Evolutionary conservation across 768 basidiomycete genomes (phyloP).

Genomic region (Suillus fuscotomentosus): DNA sequence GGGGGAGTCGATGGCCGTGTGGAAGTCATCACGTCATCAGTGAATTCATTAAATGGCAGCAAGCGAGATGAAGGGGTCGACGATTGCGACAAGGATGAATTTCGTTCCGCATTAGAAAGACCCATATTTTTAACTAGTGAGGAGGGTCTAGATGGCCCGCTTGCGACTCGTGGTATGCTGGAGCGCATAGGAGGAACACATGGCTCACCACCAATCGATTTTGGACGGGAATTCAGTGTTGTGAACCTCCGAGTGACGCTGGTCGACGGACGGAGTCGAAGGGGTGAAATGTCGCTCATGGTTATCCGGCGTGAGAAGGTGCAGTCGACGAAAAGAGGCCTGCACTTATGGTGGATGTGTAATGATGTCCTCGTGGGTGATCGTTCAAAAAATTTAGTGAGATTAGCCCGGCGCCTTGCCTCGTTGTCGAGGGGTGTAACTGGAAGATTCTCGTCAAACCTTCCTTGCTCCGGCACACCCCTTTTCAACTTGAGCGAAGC

Average conservation of each 20-base stretch:
- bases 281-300: conserved; percentile 33
- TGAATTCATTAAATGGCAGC: conserved; percentile 16
- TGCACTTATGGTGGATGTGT: conserved; percentile 30
- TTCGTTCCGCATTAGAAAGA: neutral
- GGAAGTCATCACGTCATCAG: conserved; percentile 21
- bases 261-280: conserved; percentile 32
- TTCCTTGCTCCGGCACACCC: conserved; percentile 8
- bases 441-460: conserved; percentile 16
- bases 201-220: conserved; percentile 24
- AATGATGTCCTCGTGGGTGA: conserved; percentile 35
- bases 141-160: conserved; percentile 15
- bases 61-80: conserved; percentile 21
- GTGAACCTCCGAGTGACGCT: conserved; percentile 25
- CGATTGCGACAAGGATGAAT: conserved; percentile 3
- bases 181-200: conserved; percentile 29
- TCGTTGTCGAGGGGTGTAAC: conserved; percentile 17
- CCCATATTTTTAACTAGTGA: conserved; percentile 11
- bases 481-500: conserved; percentile 25
- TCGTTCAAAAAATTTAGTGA: conserved; percentile 36
- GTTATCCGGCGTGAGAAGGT: conserved; percentile 33
- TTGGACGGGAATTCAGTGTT: conserved; percentile 23
- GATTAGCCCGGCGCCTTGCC: conserved; percentile 34
- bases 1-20: conserved; percentile 30
- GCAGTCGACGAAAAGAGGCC: conserved; percentile 25
- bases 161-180: conserved; percentile 21